phyloP scores from a whole-genome alignment of 495 filamentous ascomycete species.

The Lentithecium fluviatile region DNA sequence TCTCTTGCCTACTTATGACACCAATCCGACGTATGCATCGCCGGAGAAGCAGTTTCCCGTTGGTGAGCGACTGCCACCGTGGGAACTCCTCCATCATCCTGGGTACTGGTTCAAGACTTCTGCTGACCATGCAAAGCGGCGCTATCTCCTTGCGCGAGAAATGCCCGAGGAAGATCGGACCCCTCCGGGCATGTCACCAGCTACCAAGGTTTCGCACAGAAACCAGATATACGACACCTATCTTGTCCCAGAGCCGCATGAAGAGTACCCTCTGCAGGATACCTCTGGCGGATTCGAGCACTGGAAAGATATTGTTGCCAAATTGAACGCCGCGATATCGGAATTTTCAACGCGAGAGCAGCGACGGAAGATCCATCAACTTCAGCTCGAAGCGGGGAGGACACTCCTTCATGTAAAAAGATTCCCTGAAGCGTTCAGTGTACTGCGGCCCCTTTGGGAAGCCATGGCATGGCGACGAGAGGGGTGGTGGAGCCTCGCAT shows the following conservation, averaged over 20 bases:
- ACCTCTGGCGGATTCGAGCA: slow-evolving; percentile 58
- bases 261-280: slow-evolving; percentile 63
- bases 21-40: slow-evolving; percentile 46
- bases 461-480: slow-evolving; percentile 70
- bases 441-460: slow-evolving; percentile 71
- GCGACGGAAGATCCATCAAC: slow-evolving; percentile 61
- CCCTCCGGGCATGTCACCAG: slow-evolving; percentile 64
- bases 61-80: slow-evolving; percentile 66
- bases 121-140: slow-evolving; percentile 61
- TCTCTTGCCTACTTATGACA: too few species aligned
- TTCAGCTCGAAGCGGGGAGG: slow-evolving; percentile 67
- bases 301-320: slow-evolving; percentile 58
- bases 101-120: slow-evolving; percentile 83
- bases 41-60: slow-evolving; percentile 68
- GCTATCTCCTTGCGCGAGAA: slow-evolving; percentile 59
- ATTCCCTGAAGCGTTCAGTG: slow-evolving; percentile 65
- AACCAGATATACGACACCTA: slow-evolving; percentile 80
- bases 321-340: slow-evolving; percentile 57
- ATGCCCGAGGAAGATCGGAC: slow-evolving; percentile 75
- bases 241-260: slow-evolving; percentile 72
- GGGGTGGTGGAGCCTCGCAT: slow-evolving; percentile 76
- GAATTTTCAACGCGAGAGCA: slow-evolving; percentile 68
- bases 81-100: slow-evolving; percentile 78
- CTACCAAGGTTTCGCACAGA: slow-evolving; percentile 64
- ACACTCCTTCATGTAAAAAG: slow-evolving; percentile 61